phyloP scores from a whole-genome alignment of 2,329 filamentous ascomycete genomes.

The Fusarium transvaalense region DNA sequence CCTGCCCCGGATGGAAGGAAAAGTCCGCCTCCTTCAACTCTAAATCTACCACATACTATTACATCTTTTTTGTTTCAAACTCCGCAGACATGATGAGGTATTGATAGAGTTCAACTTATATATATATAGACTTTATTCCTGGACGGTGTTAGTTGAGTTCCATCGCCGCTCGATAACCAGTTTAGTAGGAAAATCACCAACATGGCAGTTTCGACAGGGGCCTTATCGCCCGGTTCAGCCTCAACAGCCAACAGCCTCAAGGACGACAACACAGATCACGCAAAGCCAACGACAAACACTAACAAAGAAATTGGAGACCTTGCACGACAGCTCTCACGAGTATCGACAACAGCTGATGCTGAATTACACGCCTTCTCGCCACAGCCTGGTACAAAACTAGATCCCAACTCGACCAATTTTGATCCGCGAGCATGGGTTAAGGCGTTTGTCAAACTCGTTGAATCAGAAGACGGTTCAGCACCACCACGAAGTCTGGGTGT shows the following conservation, averaged over 20 bases:
- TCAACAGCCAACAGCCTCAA: conserved; percentile 21
- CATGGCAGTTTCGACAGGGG: conserved; percentile 3
- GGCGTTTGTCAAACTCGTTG: conserved; percentile 45
- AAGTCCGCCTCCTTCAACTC: not conserved
- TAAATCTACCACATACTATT: not conserved
- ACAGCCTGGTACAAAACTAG: conserved; percentile 35
- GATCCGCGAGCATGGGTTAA: conserved; percentile 47
- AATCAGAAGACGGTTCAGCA: conserved; percentile 44
- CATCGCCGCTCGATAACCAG: not conserved
- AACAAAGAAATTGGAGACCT: conserved; percentile 25
- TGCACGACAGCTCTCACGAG: conserved; percentile 30
- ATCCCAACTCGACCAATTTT: conserved; percentile 47
- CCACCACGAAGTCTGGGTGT: conserved; percentile 46
- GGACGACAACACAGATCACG: not conserved
- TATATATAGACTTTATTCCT: not conserved
- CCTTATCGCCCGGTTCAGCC: not conserved
- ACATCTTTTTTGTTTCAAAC: not conserved
- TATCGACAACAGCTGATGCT: conserved; percentile 22
- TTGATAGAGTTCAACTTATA: not conserved
- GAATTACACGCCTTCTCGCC: conserved; percentile 42
- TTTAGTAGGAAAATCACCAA: not conserved
- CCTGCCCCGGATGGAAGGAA: not conserved
- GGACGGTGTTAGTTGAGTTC: not conserved
- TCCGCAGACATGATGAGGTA: not conserved
- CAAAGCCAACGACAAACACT: not conserved